Evolutionary conservation across 2,329 filamentous ascomycete genomes (phyloP), one percentile per base, ranked within the genome.

Genomic region (Didymellaceae sp.): DNA sequence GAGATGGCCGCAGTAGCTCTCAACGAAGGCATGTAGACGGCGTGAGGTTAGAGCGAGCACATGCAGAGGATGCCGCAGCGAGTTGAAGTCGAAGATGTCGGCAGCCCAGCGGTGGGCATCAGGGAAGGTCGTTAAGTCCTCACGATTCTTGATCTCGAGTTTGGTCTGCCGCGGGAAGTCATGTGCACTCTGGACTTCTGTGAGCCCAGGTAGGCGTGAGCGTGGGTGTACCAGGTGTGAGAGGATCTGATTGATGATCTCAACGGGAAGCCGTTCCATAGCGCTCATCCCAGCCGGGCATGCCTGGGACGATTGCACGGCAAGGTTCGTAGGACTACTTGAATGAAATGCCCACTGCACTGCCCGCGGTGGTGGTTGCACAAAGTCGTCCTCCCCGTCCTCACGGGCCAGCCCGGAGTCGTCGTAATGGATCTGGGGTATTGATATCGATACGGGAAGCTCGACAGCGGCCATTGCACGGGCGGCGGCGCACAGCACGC

Each of bases 121-220:
- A n/a, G 65, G 50, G 9, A 61, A 57, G 11, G 55, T 48, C 4
- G 58, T 57, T 6, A 61, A 51, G 38, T 67, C 58, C 40, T 63
- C 59, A 17, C 45, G 45, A 17, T 52, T 53, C 56, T 63, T 67
- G 40, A 65, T 57, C 5, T 25, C 49, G 30, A 48, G 52, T 43
- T 59, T 61, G 14, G 46, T 50, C 3, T 51, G 28, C 14, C 48
- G 41, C 7, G 63, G 54, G 28, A 57, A 56, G 24, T 65, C 58
- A 28, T 59, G 54, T 31, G 42, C 34, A 46, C 67, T 70, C 40
- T 67, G 61, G 24, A 55, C 37, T 45, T 70, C 64, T 5, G 65
- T 62, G 34, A 67, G 62, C 6, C 67, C 68, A 1, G 66, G 62
- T 4, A 71, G 59, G 9, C 63, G 59, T 2, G 65, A 68, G 26